Evolutionary conservation across 2,329 filamentous ascomycete genomes (phyloP), one percentile per base, ranked within the genome.

Genomic region (Penicillium sp.): DNA sequence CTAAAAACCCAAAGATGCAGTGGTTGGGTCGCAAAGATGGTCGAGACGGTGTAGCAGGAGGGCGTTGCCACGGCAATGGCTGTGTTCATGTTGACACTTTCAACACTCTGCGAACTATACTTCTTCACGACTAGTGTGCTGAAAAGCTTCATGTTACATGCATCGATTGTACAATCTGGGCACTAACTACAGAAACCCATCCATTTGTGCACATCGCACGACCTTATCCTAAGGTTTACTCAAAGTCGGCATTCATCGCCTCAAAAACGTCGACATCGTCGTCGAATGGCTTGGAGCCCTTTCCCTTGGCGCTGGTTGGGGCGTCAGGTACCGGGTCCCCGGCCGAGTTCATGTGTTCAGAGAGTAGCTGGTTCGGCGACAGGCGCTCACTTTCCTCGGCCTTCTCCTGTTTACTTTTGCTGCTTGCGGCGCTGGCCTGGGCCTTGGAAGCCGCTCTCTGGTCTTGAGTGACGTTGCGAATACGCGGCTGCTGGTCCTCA

Each of bases 311-410:
- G 31, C 50, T 62, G 14, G 41, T 19, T 2, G 36, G 41, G 1
- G 50, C 43, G 17, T 67, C 58, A n/a, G 62, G 57, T 3, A 59
- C 57, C 0, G 61, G 57, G 21, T 65, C 58, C 13, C 62, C 64
- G n/a, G 52, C 10, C 10, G 51, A 23, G 25, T 67, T 55, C 46
- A 67, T 56, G 3, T 56, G 55, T 9, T 57, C 56, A 20, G 53
- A 52, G 7, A 67, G 41, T 20, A 56, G 41, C 41, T 65, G 55
- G 21, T 57, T 55, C 0, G 60, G 53, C 26, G 47, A 54, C 57
- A 49, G 62, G 21, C 37, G 48, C 5, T 36, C 48, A 5, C 33
- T 39, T 8, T 46, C 39, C 14, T 44, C 15, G 20, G 37, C 10
- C 13, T 43, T 28, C 26, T 47, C 20, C 43, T 43, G 13, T 25